Conservation (phyloP, 495 filamentous ascomycete genomes). For the Penicillium odoratum region DNA sequence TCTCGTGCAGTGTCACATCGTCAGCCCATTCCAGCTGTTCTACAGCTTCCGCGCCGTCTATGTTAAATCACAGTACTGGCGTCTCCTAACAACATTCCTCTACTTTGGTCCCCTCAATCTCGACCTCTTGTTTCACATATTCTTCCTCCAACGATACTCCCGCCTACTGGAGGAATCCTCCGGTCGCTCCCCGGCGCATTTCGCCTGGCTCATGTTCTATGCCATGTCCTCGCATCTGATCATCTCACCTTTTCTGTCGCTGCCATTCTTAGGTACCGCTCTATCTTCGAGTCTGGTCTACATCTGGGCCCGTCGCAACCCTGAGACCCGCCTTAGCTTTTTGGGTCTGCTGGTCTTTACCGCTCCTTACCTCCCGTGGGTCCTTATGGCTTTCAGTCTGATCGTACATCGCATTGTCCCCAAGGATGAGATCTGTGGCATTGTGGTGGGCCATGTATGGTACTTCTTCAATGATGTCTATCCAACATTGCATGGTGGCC, state of each 20-base stretch:
- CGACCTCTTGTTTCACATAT: conserved; percentile 97
- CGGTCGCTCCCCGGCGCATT: conserved; percentile 84
- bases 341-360: conserved; percentile 87
- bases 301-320: conserved; percentile 95
- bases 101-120: conserved; percentile 95
- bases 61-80: conserved; percentile 94
- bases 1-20: conserved; percentile 86
- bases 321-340: conserved; percentile 87
- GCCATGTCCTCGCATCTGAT: conserved; percentile 71
- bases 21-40: conserved; percentile 92
- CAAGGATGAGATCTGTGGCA: conserved; percentile 93
- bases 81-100: conserved; percentile 88
- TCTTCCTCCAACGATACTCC: conserved; percentile 96
- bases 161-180: conserved; percentile 93
- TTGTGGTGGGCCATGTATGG: conserved; percentile 93
- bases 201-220: conserved; percentile 91
- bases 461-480: conserved; percentile 99
- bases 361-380: conserved; percentile 95
- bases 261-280: conserved; percentile 89
- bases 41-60: conserved; percentile 95
- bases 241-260: conserved; percentile 78
- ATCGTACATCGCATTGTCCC: conserved; percentile 82
- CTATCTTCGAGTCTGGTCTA: conserved; percentile 92
- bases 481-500: conserved; percentile 81
- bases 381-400: conserved; percentile 86